phyloP scores from a whole-genome alignment of 2,329 filamentous ascomycete genomes.

The Sarocladium strictum region DNA sequence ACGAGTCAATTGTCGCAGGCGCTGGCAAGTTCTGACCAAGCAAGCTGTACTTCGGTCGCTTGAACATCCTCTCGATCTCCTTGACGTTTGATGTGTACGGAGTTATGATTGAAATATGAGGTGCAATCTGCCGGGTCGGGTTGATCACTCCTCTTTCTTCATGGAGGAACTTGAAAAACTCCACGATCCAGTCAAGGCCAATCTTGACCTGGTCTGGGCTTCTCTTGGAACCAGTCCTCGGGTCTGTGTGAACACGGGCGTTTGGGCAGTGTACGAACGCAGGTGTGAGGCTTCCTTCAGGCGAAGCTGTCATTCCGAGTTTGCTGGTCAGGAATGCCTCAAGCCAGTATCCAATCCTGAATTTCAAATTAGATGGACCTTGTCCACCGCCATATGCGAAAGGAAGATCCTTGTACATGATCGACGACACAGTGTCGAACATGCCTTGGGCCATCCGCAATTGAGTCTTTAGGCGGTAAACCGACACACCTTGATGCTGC shows the following conservation, averaged over 20 bases:
- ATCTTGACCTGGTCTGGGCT: conserved; percentile 13
- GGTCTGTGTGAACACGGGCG: too few species aligned
- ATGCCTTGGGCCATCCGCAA: conserved; percentile 1
- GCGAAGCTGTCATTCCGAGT: too few species aligned
- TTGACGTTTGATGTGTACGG: conserved; percentile 16
- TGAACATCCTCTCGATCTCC: conserved; percentile 9
- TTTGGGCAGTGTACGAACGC: too few species aligned
- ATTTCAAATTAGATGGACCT: too few species aligned
- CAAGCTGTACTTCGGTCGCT: conserved; percentile 8
- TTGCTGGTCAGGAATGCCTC: too few species aligned
- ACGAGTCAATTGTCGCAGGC: conserved; percentile 15
- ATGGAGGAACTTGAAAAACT: conserved; percentile 11
- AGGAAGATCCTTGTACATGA: not conserved
- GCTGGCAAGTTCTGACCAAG: conserved; percentile 12
- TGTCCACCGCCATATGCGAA: not conserved
- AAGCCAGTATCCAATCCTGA: too few species aligned
- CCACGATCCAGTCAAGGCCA: conserved; percentile 14
- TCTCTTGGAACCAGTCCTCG: too few species aligned
- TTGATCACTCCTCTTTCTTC: too few species aligned
- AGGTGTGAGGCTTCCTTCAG: too few species aligned
- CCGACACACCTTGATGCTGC: not conserved
- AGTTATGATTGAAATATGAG: conserved; percentile 13
- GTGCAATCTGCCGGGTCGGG: conserved; percentile 2
- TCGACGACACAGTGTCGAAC: not conserved
- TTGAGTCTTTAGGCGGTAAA: not conserved